Conservation (phyloP, 805 yeast genomes). For the Sungouiozyma intestinalis region DNA sequence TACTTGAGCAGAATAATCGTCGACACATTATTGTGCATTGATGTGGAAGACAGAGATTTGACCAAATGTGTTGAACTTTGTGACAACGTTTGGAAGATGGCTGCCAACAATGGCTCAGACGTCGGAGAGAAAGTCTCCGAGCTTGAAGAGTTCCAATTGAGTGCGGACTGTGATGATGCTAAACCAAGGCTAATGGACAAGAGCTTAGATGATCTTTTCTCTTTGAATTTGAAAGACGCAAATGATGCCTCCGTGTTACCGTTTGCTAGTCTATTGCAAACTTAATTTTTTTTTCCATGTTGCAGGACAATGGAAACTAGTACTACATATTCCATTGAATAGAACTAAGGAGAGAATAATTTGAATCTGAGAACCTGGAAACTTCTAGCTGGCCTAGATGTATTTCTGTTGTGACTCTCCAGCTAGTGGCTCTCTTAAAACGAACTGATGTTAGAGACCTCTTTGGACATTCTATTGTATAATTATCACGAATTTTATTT, state of each 20-base stretch:
- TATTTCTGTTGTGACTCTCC: no score
- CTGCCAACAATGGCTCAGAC: neutral
- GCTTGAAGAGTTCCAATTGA: neutral
- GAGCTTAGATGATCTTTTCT: neutral
- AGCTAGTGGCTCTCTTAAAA: no score
- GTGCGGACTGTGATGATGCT: neutral
- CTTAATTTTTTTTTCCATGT: neutral
- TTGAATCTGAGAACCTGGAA: neutral
- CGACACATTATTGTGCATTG: slow-evolving; percentile 8
- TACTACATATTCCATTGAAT: no score
- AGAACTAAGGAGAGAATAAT: no score
- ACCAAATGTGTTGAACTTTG: slow-evolving; percentile 5
- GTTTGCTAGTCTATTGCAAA: neutral
- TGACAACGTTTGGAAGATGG: slow-evolving; percentile 7
- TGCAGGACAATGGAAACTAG: neutral
- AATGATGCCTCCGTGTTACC: neutral
- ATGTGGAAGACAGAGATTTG: slow-evolving; percentile 9
- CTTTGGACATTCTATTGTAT: no score
- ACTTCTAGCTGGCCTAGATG: neutral
- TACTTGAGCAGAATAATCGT: slow-evolving; percentile 11
- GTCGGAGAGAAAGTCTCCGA: neutral
- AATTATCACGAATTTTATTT: no score
- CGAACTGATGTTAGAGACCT: no score
- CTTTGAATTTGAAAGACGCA: neutral
- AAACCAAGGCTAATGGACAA: neutral